A percentile compares a stretch with the other conserved stretches of the same genome.
phyloP scores from a whole-genome alignment of 2,329 filamentous ascomycete species.

The Colletotrichum sp. region DNA sequence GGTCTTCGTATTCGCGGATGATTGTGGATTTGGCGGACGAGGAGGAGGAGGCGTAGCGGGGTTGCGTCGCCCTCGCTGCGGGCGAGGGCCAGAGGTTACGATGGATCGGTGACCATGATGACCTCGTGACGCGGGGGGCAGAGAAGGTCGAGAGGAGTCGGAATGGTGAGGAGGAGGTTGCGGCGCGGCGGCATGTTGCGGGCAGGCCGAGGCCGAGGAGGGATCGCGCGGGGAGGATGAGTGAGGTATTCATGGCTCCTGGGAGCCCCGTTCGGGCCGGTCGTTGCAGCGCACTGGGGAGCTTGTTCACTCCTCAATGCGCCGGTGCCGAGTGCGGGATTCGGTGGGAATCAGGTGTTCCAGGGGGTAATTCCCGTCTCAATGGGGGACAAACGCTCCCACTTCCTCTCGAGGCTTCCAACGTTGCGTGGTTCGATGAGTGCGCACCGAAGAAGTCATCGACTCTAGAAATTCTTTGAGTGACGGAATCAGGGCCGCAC shows the following conservation, averaged over 20 bases:
- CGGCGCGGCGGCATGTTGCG: background rate
- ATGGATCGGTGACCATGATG: background rate
- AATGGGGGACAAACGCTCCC: background rate
- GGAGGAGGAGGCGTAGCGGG: background rate
- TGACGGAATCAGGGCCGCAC: background rate
- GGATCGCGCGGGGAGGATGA: conserved; percentile 16
- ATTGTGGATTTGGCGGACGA: conserved; percentile 26
- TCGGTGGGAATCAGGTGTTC: background rate
- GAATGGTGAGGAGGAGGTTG: background rate
- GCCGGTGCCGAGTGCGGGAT: background rate
- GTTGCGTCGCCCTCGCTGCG: background rate
- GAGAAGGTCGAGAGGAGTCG: conserved; percentile 8
- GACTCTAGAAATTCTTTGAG: conserved; percentile 3
- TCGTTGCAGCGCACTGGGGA: conserved; percentile 10
- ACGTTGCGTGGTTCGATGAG: background rate
- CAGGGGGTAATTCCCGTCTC: background rate
- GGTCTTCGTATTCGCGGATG: conserved; percentile 59
- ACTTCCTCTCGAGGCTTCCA: background rate
- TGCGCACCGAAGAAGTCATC: background rate
- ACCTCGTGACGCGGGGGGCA: background rate
- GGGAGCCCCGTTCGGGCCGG: background rate
- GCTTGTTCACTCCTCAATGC: conserved; percentile 11
- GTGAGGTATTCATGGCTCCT: conserved; percentile 21
- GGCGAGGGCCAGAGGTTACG: conserved; percentile 3
- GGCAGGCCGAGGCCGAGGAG: conserved; percentile 15